Conservation (phyloP, 169 alveolate genomes). For the Plasmodium vivax region DNA sequence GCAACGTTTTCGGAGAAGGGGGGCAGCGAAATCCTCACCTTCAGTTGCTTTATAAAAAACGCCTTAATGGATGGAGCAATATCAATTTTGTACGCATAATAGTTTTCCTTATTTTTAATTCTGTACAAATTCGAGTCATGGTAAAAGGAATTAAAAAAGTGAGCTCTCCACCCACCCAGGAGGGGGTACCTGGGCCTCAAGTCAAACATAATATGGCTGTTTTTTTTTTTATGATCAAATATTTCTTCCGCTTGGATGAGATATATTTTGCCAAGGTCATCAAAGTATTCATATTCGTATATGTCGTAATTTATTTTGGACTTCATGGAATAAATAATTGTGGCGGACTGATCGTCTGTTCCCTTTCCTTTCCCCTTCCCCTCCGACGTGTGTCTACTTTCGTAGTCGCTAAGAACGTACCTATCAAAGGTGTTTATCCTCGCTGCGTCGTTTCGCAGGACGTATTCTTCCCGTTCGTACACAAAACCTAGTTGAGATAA, state of each 20-base stretch:
- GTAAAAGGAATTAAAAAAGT: slow-evolving; percentile 39
- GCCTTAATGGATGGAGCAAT: slow-evolving; percentile 55
- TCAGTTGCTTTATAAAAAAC: slow-evolving; percentile 47
- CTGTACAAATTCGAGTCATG: slow-evolving; percentile 44
- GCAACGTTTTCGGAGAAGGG: slow-evolving; percentile 25
- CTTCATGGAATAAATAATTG: slow-evolving; percentile 45
- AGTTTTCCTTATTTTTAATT: slow-evolving; percentile 46
- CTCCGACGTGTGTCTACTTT: slow-evolving; percentile 15
- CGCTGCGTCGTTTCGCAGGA: slow-evolving; percentile 46
- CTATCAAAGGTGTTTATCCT: slow-evolving; percentile 60
- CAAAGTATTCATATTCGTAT: slow-evolving; percentile 56
- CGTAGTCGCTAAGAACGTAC: slow-evolving; percentile 40
- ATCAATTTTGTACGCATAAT: slow-evolving; percentile 55
- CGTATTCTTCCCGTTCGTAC: slow-evolving; percentile 67
- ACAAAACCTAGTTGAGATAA: slow-evolving; percentile 55
- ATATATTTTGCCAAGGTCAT: slow-evolving; percentile 59
- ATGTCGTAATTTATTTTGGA: slow-evolving; percentile 36
- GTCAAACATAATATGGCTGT: slow-evolving; percentile 20
- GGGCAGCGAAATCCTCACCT: slow-evolving; percentile 32
- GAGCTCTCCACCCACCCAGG: slow-evolving; percentile 79
- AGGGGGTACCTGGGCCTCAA: slow-evolving; percentile 80
- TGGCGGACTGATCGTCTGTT: neutral
- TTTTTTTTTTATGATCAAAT: slow-evolving; percentile 28
- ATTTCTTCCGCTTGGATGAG: slow-evolving; percentile 49
- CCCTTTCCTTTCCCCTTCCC: neutral